Percentiles rank a stretch among this genome's conserved stretches.
Evolutionary conservation across 2,329 filamentous ascomycete species (phyloP).

Genomic region (Fusarium sterilihyphosum): DNA sequence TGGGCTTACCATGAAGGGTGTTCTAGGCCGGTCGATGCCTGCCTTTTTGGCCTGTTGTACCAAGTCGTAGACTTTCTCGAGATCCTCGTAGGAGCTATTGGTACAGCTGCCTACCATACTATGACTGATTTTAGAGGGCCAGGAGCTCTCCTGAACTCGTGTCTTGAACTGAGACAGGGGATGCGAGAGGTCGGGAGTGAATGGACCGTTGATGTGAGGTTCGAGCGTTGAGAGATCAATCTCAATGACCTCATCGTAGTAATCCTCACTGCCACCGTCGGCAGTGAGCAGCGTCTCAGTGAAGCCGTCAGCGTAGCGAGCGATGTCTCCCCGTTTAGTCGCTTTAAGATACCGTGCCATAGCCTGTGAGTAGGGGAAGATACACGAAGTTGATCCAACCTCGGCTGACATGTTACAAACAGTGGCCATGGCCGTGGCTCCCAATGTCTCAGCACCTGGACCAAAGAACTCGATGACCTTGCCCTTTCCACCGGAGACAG

Average conservation of each 20-base stretch:
- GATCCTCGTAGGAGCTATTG: constrained; percentile 86
- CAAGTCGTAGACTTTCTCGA: constrained; percentile 92
- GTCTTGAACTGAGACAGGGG: constrained; percentile 97
- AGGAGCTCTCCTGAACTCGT: constrained; percentile 90
- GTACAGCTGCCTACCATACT: constrained; percentile 98
- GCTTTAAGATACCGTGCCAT: constrained; percentile 47
- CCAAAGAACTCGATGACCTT: constrained; percentile 51
- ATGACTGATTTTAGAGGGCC: constrained; percentile 92
- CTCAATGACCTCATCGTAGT: constrained; percentile 47
- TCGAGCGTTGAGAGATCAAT: constrained; percentile 77
- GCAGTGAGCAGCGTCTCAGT: not conserved
- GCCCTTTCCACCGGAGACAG: constrained; percentile 49
- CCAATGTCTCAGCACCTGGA: constrained; percentile 44
- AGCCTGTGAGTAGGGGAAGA: constrained; percentile 49
- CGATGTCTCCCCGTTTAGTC: constrained; percentile 43
- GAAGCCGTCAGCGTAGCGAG: not conserved
- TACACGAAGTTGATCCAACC: constrained; percentile 49
- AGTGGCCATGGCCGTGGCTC: constrained; percentile 51
- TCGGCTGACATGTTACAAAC: constrained; percentile 52
- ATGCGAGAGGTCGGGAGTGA: constrained; percentile 96
- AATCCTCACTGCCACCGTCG: constrained; percentile 42
- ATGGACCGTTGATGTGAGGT: constrained; percentile 98
- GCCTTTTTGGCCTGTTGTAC: constrained; percentile 81
- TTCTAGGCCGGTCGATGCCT: constrained; percentile 85
- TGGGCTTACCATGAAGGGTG: constrained; percentile 92